Conservation (phyloP, 768 basidiomycete species). For the Auriscalpium orientale region DNA sequence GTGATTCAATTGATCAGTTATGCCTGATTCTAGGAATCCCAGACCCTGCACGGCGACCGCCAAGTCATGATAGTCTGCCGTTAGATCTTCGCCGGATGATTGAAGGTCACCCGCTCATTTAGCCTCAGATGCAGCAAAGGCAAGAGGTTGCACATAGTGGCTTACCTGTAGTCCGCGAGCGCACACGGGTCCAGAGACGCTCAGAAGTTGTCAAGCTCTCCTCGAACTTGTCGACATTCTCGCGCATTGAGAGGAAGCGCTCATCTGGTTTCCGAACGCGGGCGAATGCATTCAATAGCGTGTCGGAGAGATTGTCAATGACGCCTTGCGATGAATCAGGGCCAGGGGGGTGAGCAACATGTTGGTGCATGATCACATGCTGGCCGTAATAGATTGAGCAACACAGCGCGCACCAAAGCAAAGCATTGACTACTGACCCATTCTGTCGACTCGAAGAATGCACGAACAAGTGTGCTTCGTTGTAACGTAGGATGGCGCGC, state of each 20-base stretch:
- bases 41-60: conserved; percentile 94
- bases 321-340: conserved; percentile 74
- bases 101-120: conserved; percentile 75
- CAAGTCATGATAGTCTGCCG: conserved; percentile 94
- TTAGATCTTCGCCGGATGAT: conserved; percentile 80
- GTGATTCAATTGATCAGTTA: conserved; percentile 94
- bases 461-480: conserved; percentile 81
- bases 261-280: conserved; percentile 96
- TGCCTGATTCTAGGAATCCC: conserved; percentile 96
- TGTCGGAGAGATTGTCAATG: conserved; percentile 94
- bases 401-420: conserved; percentile 1
- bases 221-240: conserved; percentile 92
- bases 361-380: conserved; percentile 97
- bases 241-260: conserved; percentile 87
- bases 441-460: conserved; percentile 96
- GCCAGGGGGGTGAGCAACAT: conserved; percentile 84
- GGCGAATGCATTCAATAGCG: conserved; percentile 91
- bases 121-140: conserved; percentile 59
- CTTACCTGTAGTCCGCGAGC: conserved; percentile 84
- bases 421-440: conserved; percentile 56
- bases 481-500: conserved; percentile 93
- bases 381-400: conserved; percentile 24
- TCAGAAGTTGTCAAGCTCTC: conserved; percentile 83
- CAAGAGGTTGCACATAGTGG: conserved; percentile 21
- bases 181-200: conserved; percentile 68